Base-by-base conservation (phyloP, 768 basidiomycete species). In the Lentinula raphanica region DNA sequence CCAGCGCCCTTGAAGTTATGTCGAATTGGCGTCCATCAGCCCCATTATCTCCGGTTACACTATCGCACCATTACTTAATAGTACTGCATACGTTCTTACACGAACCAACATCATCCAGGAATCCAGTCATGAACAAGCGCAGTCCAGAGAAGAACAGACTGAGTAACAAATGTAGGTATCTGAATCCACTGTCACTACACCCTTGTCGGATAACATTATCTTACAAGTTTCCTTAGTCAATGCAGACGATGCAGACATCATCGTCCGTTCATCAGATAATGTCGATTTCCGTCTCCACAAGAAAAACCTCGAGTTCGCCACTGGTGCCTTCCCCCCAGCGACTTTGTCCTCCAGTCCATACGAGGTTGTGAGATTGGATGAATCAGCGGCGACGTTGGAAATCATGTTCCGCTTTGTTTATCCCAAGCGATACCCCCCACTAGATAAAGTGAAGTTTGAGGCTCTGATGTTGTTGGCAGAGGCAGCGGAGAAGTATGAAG, bases 391-490 rank as follows among this genome's bases (percentile, higher is more conserved):
- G 15, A 49, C 48, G 11, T 31, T 59, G 15, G 59, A 59, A 21
- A 32, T 59, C 7, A 25, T 59, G 15, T 48, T 59, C 39, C 23
- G 49, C 23, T 59, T 44, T 35, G 29, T 59, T 8, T 59, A 59
- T 46, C 59, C 42, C 7, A 21, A 48, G 29, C 59, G 39, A 28
- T 53, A 59, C 15, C 55, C 55, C 9, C 21, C 39, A 17, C 59
- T 59, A 5, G 21, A 36, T 17, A 27, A 57, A 12, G 1, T 38
- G 1, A 40, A 29, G 2, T 56, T 56, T 28, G 42, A 31, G 28
- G 31, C 17, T 15, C 27, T 59, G 46, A 15, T 42, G 15, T 15
- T 28, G 19, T 45, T 59, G 7, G 53, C 59, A 9, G 54, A 59
- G 29, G 54, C 44, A 27, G 44, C 44, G 44, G 44, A 45, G 25